Base-by-base conservation (phyloP, 306 rosid genomes). In the Cyclanthera cordifolia region DNA sequence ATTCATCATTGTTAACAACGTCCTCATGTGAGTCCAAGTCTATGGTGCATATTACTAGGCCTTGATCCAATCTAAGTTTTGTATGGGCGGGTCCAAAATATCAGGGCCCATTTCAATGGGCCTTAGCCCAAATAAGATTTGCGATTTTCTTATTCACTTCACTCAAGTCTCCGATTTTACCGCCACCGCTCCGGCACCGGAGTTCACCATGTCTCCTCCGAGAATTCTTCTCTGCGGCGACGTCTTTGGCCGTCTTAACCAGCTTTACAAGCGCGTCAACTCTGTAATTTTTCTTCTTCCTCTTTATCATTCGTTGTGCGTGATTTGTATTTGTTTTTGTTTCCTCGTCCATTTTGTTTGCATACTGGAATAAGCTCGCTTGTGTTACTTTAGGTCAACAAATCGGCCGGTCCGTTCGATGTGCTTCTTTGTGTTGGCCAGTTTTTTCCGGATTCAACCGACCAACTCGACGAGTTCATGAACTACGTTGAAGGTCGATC, bases 371-470 rank as follows among this genome's bases (percentile, higher is more conserved):
- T 37, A 76, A 58, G 50, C 76, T 67, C 32, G 60, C 70, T 80
- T 21, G 49, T 49, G 55, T 21, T 41, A 41, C 43, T 70, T 3
- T 74, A 93, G 99, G 96, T 90, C 47, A 93, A 82, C 87, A 90
- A 93, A 82, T 88, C 96, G 24, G 96, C 99, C 30, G 99, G 96
- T 43, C 99, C 99, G 17, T 93, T 93, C 78, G 96, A 93, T 64
- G 95, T 87, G 51, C 79, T 93, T 10, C 76, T 90, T 32, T 93
- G 99, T 76, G 96, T 90, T 9, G 99, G 96, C 0, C 96, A 90
- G 67, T 93, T 93, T 85, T 93, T 93, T 73, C 99, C 99, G 0
- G 90, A 93, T 77, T 83, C 91, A 23, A 77, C 84, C 23, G 94
- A 87, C 8, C 88, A 68, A 54, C 73, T 90, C 19, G 86, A 75